Evolutionary conservation across 257 asterid species (phyloP).

Genomic region (Paulownia fortunei): DNA sequence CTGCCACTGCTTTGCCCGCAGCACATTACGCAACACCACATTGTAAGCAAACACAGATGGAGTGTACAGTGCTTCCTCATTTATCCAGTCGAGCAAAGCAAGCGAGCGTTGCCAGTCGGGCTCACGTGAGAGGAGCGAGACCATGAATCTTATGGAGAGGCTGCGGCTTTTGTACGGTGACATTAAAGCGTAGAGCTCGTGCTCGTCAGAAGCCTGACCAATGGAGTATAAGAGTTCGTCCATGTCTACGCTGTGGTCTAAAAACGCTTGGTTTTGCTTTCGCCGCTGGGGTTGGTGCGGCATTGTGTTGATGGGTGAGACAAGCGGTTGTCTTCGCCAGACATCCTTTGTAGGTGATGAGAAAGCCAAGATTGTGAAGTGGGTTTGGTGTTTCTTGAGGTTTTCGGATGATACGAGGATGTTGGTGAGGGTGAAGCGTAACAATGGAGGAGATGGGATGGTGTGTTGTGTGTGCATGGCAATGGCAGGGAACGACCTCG

Average conservation of each 20-base stretch:
- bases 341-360: conserved; percentile 45
- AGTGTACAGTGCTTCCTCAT: conserved; percentile 68
- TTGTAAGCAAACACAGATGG: conserved; percentile 95
- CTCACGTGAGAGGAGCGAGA: conserved; percentile 79
- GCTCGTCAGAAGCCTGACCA: conserved; percentile 68
- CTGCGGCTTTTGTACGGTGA: conserved; percentile 65
- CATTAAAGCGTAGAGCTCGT: conserved; percentile 69
- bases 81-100: conserved; percentile 94
- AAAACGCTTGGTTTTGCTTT: conserved; percentile 30
- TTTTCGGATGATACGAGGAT: conserved; percentile 35
- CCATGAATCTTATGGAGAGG: conserved; percentile 82
- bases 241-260: conserved; percentile 81
- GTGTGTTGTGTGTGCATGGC: conserved; percentile 31
- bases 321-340: conserved; percentile 51
- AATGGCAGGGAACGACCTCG: conserved; percentile 17
- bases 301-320: conserved; percentile 21
- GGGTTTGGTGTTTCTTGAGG: conserved; percentile 29
- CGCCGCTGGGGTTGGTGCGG: conserved; percentile 43
- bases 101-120: conserved; percentile 85
- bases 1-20: conserved; percentile 78
- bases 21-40: conserved; percentile 85
- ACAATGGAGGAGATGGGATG: conserved; percentile 32
- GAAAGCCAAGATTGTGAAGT: conserved; percentile 43
- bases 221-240: conserved; percentile 66
- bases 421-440: conserved; percentile 28